Evolutionary conservation across 2,329 filamentous ascomycete genomes (phyloP).

Genomic region (Arthrobotrys megalospora): DNA sequence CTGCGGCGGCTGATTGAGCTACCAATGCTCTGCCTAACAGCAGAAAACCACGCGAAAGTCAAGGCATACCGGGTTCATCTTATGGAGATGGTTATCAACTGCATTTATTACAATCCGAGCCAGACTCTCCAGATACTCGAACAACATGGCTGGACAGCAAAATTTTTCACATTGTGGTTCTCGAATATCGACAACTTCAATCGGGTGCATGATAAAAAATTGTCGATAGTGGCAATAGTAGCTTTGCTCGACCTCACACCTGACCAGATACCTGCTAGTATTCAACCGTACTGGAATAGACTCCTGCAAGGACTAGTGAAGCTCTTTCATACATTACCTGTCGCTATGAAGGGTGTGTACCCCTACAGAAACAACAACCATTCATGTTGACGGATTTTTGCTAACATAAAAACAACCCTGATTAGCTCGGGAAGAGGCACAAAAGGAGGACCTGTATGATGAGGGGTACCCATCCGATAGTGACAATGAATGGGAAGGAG

Average conservation of each 20-base stretch:
- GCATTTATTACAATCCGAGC: constrained; percentile 95
- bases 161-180: constrained; percentile 99
- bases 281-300: constrained; percentile 94
- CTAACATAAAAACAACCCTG: constrained; percentile 64
- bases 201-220: constrained; percentile 97
- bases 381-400: neutral
- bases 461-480: constrained; percentile 73
- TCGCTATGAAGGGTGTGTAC: constrained; percentile 83
- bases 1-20: constrained; percentile 90
- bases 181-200: constrained; percentile 93
- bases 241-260: constrained; percentile 84
- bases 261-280: constrained; percentile 88
- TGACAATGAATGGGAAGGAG: constrained; percentile 80
- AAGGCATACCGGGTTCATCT: constrained; percentile 96
- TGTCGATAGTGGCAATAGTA: constrained; percentile 94
- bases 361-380: too few species aligned
- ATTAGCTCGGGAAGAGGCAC: constrained; percentile 87
- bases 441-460: constrained; percentile 87
- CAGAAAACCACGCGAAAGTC: constrained; percentile 80
- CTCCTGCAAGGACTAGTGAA: constrained; percentile 89
- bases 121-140: constrained; percentile 91
- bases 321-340: constrained; percentile 90
- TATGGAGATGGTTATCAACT: constrained; percentile 99
- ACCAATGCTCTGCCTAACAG: constrained; percentile 85
- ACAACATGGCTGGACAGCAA: constrained; percentile 93